Conservation (phyloP, 2,329 filamentous ascomycete genomes). For the Talaromyces sp. region DNA sequence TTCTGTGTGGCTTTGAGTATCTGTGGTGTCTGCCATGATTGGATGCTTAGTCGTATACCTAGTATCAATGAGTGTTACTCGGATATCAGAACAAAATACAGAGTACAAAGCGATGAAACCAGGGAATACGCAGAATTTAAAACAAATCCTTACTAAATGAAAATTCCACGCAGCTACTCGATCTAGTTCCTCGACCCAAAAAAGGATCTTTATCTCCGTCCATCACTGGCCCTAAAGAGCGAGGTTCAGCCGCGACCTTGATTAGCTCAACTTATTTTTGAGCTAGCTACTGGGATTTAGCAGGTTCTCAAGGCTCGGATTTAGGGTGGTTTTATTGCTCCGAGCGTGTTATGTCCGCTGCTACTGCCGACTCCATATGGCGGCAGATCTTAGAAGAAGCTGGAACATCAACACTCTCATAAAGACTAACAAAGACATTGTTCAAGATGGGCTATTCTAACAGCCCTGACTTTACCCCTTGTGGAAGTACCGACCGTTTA, state of each 20-base stretch:
- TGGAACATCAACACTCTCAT: no score
- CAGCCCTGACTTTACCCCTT: not conserved
- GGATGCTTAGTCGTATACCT: not conserved
- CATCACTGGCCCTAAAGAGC: not conserved
- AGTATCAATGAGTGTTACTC: not conserved
- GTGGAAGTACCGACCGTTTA: not conserved
- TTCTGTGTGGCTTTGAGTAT: not conserved
- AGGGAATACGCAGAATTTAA: not conserved
- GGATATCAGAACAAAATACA: no score
- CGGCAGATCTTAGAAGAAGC: no score
- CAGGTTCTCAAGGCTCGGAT: not conserved
- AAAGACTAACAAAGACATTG: not conserved
- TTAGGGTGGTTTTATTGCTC: not conserved
- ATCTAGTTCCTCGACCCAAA: not conserved
- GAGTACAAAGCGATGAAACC: not conserved
- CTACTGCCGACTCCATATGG: no score
- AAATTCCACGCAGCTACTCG: not conserved
- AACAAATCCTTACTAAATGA: not conserved
- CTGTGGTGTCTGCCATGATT: slow-evolving; percentile 2
- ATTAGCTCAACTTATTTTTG: no score
- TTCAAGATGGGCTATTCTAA: not conserved
- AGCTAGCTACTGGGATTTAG: not conserved
- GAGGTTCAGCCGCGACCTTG: no score
- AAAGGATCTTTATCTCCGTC: not conserved
- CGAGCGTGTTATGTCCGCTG: not conserved